Percentiles rank a stretch among this genome's conserved stretches.
Conservation (phyloP, 176 grass and related monocot genomes). For the Poa annua region DNA sequence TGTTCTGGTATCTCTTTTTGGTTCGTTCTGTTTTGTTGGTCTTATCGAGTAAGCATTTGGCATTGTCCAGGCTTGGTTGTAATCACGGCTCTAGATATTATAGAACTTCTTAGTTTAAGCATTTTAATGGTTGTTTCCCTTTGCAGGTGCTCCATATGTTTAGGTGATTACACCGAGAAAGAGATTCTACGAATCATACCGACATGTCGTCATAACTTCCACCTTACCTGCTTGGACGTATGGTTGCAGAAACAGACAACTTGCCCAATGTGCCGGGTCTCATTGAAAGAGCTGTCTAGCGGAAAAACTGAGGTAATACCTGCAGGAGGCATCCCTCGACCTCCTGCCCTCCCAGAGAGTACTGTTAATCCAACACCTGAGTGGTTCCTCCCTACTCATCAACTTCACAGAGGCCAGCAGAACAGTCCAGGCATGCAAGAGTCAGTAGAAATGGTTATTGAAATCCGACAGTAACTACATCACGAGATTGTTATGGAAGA, state of each 20-base stretch:
- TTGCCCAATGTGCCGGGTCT: conserved; percentile 79
- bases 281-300: conserved; percentile 57
- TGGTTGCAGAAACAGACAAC: conserved; percentile 84
- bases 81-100: not conserved
- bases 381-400: conserved; percentile 35
- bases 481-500: not conserved
- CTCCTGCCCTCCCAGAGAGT: conserved; percentile 23
- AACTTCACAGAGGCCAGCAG: conserved; percentile 27
- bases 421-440: conserved; percentile 34
- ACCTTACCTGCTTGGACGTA: conserved; percentile 75
- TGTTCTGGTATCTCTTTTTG: not conserved
- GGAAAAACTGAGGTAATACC: conserved; percentile 40
- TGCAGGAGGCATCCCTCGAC: conserved; percentile 35
- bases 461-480: conserved; percentile 27
- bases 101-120: not conserved
- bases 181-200: conserved; percentile 74
- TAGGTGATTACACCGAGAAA: conserved; percentile 82
- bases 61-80: not conserved
- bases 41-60: not conserved
- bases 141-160: conserved; percentile 89
- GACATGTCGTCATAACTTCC: conserved; percentile 72
- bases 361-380: conserved; percentile 40
- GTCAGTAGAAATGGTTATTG: conserved; percentile 55
- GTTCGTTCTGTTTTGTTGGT: not conserved
- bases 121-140: conserved; percentile 21